Evolutionary conservation across 2,329 filamentous ascomycete species (phyloP).

Genomic region (Claviceps arundinis): DNA sequence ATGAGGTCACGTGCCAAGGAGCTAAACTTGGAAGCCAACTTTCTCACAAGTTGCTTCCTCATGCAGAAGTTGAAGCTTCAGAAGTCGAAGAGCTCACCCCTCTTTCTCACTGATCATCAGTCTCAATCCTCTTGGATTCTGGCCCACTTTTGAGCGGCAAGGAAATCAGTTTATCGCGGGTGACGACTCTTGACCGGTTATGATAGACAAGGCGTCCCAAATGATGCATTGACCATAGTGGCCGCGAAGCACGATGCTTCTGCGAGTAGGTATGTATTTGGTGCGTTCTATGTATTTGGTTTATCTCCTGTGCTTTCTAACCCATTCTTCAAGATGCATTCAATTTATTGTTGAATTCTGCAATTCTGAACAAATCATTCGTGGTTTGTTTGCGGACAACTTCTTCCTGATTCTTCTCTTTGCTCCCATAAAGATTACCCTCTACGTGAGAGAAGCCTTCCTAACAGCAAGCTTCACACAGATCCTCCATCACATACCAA

Average conservation of each 20-base stretch:
- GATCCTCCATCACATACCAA: neutral
- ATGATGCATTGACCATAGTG: no score
- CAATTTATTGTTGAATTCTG: conserved; percentile 32
- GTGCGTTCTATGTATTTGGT: neutral
- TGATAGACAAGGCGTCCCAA: no score
- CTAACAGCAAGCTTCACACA: neutral
- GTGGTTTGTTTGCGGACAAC: conserved; percentile 18
- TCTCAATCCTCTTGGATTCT: neutral
- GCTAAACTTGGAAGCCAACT: no score
- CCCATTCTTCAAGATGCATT: conserved; percentile 19
- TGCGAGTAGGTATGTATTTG: no score
- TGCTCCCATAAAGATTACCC: neutral
- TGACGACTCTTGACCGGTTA: no score
- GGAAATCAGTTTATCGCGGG: neutral
- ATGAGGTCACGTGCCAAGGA: no score
- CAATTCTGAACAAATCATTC: conserved; percentile 29
- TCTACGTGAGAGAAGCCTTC: neutral
- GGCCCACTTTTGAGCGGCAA: no score
- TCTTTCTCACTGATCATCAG: neutral
- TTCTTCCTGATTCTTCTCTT: conserved; percentile 6
- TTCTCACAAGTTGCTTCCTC: no score
- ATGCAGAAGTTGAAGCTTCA: no score
- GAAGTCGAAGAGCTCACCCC: no score
- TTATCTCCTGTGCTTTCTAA: neutral
- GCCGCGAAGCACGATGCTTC: no score